Base-by-base conservation (phyloP, 2,329 filamentous ascomycete species). In the Rachicladosporium sp. region DNA sequence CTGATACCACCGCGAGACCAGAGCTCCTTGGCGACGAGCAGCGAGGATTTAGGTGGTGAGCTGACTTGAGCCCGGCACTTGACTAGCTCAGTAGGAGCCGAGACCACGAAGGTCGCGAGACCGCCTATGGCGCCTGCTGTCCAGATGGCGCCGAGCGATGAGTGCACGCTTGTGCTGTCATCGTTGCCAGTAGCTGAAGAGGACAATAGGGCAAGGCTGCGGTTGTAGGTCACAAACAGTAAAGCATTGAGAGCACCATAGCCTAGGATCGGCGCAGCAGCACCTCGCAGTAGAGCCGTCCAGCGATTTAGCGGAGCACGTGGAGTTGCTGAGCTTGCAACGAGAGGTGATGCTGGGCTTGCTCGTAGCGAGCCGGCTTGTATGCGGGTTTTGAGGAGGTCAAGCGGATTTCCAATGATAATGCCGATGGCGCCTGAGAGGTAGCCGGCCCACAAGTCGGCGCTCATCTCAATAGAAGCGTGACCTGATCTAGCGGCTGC, bases 391-490 rank as follows among this genome's bases (percentile, higher is more conserved):
- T 89, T 88, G 52, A 87, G 61, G 27, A 61, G 52, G 45, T 61
- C 58, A 29, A 95, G 69, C 3, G 87, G 86, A 53, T 94, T 94
- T 46, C 89, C 87, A 44, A 94, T 81, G 35, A 93, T 66, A 52
- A 95, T 95, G 34, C 86, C 84, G 36, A 80, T 70, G 42, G 82
- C 86, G 38, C 89, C 89, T 56, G 82, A 89, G 45, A 91, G 65
- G 61, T 94, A 95, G 54, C 88, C 87, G 42, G 88, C 84, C 83
- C 84, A 93, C 62, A 95, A 95, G 58, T 94, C 88, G 50, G 85
- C 76, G 37, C 83, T 84, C 83, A 91, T 89, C 11, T 23, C 9
- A n/a, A 11, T 4, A 6, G 13, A 19, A 2, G 30, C 3, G 19
- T 29, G 19, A 19, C 3, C 5, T 19, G 15, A 19, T 19, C 5